These are phyloP conservation scores for Sarocladium kiliense DNA, from an alignment of 2,329 filamentous ascomycete genomes.

Conservation along the genomic window DNA sequence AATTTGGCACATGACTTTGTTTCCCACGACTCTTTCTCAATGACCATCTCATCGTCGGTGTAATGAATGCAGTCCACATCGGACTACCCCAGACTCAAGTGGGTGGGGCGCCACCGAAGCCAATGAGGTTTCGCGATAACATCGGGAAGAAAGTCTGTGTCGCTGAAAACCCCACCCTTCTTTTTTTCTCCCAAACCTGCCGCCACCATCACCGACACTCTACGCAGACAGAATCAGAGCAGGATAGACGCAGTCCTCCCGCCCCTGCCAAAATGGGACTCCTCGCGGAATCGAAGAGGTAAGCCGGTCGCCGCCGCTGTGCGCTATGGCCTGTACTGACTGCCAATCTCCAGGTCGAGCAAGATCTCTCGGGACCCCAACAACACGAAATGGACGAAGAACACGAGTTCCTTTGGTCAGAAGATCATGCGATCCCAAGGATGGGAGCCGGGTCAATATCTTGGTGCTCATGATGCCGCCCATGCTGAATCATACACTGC, in stretches of 20 bases:
- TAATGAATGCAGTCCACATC: no score
- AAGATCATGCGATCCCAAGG: conserved; percentile 83
- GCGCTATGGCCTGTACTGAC: conserved; percentile 11
- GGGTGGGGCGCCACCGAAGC: conserved; percentile 10
- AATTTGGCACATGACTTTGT: neutral
- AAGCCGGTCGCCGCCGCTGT: conserved; percentile 9
- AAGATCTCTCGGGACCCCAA: conserved; percentile 91
- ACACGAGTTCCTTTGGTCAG: conserved; percentile 80
- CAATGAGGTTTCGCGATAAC: conserved; percentile 24
- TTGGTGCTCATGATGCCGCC: conserved; percentile 71
- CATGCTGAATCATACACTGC: conserved; percentile 73
- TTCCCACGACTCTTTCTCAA: no score
- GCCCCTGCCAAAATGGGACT: conserved; percentile 26
- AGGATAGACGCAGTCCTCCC: neutral
- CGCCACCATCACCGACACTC: neutral
- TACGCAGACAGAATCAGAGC: neutral
- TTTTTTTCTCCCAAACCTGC: conserved; percentile 19
- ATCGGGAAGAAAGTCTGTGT: neutral
- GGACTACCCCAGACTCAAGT: conserved; percentile 4
- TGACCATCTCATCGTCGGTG: no score
- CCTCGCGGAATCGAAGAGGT: conserved; percentile 30
- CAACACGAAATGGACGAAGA: conserved; percentile 87
- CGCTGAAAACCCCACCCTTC: conserved; percentile 18
- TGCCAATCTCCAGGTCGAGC: conserved; percentile 24
- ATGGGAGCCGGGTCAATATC: conserved; percentile 79